Base-by-base conservation (phyloP, 108 stramenopile species). In the Thalassiosira profunda region DNA sequence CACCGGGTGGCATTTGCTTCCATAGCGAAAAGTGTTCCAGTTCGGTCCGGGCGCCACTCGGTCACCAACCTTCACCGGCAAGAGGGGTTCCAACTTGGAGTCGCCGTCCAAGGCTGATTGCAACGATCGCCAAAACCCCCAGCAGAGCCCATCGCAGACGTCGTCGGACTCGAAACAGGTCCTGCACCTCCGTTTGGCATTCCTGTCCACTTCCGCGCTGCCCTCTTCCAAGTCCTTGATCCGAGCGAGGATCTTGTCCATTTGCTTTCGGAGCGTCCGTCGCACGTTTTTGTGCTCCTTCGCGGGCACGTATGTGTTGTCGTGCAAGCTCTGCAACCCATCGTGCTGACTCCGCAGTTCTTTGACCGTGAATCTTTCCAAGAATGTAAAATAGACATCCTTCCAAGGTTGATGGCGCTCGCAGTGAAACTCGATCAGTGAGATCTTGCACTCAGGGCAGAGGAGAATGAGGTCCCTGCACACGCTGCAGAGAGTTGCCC, bases 91-190 rank as follows among this genome's bases (percentile, higher is more conserved):
- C 10, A 48, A 20, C 60, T 73, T 51, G 15, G 23, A 31, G 37
- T 8, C 25, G 42, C 49, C 42, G 21, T 43, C 21, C 31, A 5
- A n/a, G n/a, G 36, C 47, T 17, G 62, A 47, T 48, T 64, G 61
- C 4, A 57, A 36, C 47, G 56, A 36, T 20, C 83, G 87, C 91
- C 91, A 92, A 64, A 92, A 92, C 2, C 91, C 91, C 86, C 87
- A 92, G 66, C 91, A 92, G 7, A 60, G 49, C 20, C 91, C 91
- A 63, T 92, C 82, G 56, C 91, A 92, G 36, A 78, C 56, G 12
- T 72, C 61, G 11, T 52, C 24, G 24, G 82, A 70, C 55, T 88
- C 85, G 31, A 79, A 65, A 42, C 91, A 92, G 1, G 88, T 82
- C 28, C 91, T 72, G 45, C 91, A 92, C 34, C 84, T 48, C 48